Evolutionary conservation across 495 filamentous ascomycete species (phyloP).

Genomic region (Xylaria longipes): DNA sequence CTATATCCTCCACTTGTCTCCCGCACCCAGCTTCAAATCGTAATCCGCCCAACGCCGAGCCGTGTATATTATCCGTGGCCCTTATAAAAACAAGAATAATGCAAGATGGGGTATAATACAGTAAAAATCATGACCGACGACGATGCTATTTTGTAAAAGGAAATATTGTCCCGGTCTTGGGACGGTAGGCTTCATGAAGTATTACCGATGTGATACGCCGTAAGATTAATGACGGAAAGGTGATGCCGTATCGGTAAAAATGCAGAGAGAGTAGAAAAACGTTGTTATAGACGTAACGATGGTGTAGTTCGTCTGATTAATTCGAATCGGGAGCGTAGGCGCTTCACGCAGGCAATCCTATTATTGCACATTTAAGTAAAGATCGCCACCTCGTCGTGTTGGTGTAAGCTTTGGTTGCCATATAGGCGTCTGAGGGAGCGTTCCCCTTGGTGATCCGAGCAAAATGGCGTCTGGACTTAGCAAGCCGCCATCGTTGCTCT

Average conservation of each 20-base stretch:
- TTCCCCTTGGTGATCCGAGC: constrained; percentile 27
- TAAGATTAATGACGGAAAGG: neutral
- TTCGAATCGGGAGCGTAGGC: neutral
- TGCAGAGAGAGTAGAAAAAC: neutral
- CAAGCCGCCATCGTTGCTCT: constrained; percentile 13
- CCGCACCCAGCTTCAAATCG: neutral
- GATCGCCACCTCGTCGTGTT: constrained; percentile 49
- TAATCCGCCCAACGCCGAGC: constrained; percentile 8
- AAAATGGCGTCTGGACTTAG: constrained; percentile 31
- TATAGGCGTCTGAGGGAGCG: constrained; percentile 55
- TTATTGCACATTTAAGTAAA: constrained; percentile 50
- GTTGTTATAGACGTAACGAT: neutral
- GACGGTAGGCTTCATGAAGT: neutral
- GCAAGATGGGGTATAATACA: constrained; percentile 24
- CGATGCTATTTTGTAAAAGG: constrained; percentile 6
- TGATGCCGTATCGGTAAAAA: neutral
- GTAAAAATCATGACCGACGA: neutral
- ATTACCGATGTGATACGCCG: constrained; percentile 16
- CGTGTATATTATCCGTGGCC: constrained; percentile 12
- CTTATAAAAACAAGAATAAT: neutral
- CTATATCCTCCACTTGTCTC: neutral
- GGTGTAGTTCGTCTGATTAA: neutral
- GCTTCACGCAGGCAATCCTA: neutral
- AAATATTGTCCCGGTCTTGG: constrained; percentile 5
- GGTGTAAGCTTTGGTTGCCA: constrained; percentile 56